phyloP scores from a whole-genome alignment of 2,329 filamentous ascomycete species.

The Trematosphaeria pertusa region DNA sequence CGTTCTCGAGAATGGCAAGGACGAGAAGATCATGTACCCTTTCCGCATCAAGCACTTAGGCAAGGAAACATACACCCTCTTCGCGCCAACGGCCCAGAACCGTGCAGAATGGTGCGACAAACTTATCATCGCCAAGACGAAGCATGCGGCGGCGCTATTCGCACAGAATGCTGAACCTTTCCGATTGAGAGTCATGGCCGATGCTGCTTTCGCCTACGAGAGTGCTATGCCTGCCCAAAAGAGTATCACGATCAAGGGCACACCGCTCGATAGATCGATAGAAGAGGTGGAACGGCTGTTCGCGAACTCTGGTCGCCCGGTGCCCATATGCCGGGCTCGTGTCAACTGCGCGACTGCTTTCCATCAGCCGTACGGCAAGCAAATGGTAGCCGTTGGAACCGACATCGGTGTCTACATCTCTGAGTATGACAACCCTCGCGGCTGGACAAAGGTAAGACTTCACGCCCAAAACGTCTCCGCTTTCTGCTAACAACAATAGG shows the following conservation, averaged over 20 bases:
- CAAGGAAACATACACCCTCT: slow-evolving; percentile 90
- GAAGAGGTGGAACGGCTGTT: slow-evolving; percentile 84
- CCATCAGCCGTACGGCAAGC: slow-evolving; percentile 77
- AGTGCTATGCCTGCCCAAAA: slow-evolving; percentile 59
- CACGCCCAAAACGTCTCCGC: not conserved
- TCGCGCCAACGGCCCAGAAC: slow-evolving; percentile 76
- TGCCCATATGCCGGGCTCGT: slow-evolving; percentile 79
- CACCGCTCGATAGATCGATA: slow-evolving; percentile 89
- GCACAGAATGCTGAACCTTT: slow-evolving; percentile 97
- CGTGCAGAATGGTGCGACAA: slow-evolving; percentile 90
- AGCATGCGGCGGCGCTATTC: slow-evolving; percentile 85
- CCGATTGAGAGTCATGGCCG: slow-evolving; percentile 86
- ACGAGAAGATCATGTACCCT: slow-evolving; percentile 83
- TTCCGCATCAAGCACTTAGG: slow-evolving; percentile 97
- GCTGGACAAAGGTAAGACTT: slow-evolving; percentile 80
- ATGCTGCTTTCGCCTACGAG: slow-evolving; percentile 88
- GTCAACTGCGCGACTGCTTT: slow-evolving; percentile 96
- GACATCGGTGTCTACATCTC: slow-evolving; percentile 93
- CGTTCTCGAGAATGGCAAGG: slow-evolving; percentile 64
- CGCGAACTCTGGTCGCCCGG: slow-evolving; percentile 68
- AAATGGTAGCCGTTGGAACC: slow-evolving; percentile 92
- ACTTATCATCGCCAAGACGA: slow-evolving; percentile 93
- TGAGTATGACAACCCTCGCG: slow-evolving; percentile 85
- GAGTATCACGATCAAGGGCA: slow-evolving; percentile 83
- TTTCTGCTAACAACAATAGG: slow-evolving; percentile 59